These are phyloP conservation scores for Cyathus striatus DNA, from an alignment of 768 basidiomycete genomes.

Conservation along the genomic window DNA sequence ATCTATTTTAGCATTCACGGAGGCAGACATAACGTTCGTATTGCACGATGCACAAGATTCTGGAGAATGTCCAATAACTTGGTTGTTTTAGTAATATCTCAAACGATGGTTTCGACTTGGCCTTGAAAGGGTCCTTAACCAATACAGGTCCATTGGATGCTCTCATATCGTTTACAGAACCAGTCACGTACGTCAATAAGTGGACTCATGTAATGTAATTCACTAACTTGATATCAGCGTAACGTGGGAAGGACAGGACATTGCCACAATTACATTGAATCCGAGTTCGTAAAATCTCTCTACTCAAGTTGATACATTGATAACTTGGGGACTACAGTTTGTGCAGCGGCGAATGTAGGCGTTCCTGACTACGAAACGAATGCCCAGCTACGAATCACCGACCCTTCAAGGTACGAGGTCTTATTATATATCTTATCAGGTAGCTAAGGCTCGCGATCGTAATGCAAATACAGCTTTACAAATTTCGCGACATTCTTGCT, in stretches of 20 bases:
- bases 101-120: slow-evolving; percentile 58
- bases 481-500: slow-evolving; percentile 60
- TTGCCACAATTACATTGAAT: slow-evolving; percentile 61
- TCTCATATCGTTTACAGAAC: slow-evolving; percentile 58
- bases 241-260: slow-evolving; percentile 56
- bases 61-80: neutral
- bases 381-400: slow-evolving; percentile 51
- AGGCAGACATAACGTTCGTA: slow-evolving; percentile 53
- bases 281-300: slow-evolving; percentile 45
- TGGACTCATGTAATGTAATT: neutral
- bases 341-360: slow-evolving; percentile 61
- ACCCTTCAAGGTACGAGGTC: slow-evolving; percentile 43
- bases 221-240: slow-evolving; percentile 31
- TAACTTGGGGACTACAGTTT: too few relatives aligned
- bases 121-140: slow-evolving; percentile 54
- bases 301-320: too few relatives aligned
- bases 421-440: too few relatives aligned
- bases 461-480: slow-evolving; percentile 53
- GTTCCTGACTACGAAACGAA: slow-evolving; percentile 56
- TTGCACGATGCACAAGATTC: neutral
- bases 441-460: too few relatives aligned
- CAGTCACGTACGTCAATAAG: slow-evolving; percentile 41
- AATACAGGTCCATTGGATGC: slow-evolving; percentile 68
- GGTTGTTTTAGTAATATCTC: slow-evolving; percentile 30
- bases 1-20: slow-evolving; percentile 46